Percentiles rank a stretch among this genome's conserved stretches.
Evolutionary conservation across 176 grass and related monocot species (phyloP).

Genomic region (Typha latifolia): DNA sequence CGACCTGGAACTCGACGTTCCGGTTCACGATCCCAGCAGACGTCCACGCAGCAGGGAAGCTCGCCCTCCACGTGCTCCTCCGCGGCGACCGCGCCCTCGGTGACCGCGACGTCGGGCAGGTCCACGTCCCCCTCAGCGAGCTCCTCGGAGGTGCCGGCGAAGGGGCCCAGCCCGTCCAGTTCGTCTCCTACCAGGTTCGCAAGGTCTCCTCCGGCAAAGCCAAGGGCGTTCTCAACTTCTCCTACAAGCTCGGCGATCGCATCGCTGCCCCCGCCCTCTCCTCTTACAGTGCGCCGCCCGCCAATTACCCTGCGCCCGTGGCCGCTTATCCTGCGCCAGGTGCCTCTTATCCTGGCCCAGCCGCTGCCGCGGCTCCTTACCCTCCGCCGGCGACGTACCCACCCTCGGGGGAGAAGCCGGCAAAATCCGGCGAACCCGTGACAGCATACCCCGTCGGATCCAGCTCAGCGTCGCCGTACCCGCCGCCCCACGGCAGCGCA

Average conservation of each 20-base stretch:
- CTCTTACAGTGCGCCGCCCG: not conserved
- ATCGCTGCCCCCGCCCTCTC: not conserved
- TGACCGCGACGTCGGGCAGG: constrained; percentile 69
- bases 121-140: constrained; percentile 41
- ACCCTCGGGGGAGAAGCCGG: not conserved
- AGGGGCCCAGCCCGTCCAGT: constrained; percentile 17
- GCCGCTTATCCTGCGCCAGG: constrained; percentile 19
- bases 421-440: not conserved
- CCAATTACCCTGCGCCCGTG: constrained; percentile 11
- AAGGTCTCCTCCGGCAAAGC: constrained; percentile 37
- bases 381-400: not conserved
- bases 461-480: not conserved
- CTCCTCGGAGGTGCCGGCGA: constrained; percentile 16
- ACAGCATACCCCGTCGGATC: constrained; percentile 11
- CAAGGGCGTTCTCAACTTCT: constrained; percentile 45
- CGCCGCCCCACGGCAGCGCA: constrained; percentile 9
- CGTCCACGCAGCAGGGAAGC: constrained; percentile 2
- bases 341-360: not conserved
- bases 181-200: constrained; percentile 47
- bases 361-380: not conserved
- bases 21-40: constrained; percentile 35
- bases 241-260: constrained; percentile 41
- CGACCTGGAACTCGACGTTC: constrained; percentile 36
- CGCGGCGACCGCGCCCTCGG: constrained; percentile 49
- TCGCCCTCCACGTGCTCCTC: constrained; percentile 52